A percentile compares a stretch with the other conserved stretches of the same genome.
These are phyloP conservation scores for Rhizopogon salebrosus DNA, from an alignment of 768 basidiomycete species.

Conservation along the genomic window DNA sequence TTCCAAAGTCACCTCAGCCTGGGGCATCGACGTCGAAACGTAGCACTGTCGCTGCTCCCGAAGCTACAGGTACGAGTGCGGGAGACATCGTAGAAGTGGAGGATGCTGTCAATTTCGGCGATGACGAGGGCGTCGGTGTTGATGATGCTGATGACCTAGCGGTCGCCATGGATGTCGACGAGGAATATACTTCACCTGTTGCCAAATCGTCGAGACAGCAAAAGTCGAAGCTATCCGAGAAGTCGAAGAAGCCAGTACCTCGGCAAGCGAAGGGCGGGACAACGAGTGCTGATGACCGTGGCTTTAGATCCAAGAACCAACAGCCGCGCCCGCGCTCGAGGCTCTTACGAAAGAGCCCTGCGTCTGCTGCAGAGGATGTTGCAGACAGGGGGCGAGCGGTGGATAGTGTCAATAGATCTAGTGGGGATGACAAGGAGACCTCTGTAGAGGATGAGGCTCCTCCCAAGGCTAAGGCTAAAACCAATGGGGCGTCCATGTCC, in stretches of 20 bases:
- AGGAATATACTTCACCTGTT: neutral
- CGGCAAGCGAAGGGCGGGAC: neutral
- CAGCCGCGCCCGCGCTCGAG: neutral
- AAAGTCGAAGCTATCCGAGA: conserved; percentile 1
- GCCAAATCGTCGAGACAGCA: neutral
- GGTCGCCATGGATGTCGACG: conserved; percentile 4
- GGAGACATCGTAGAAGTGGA: conserved; percentile 22
- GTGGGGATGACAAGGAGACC: neutral
- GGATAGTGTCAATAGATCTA: neutral
- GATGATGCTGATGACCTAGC: conserved; percentile 6
- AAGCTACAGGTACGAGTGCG: conserved; percentile 15
- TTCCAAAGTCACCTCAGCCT: conserved; percentile 4
- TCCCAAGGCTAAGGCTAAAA: neutral
- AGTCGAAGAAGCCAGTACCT: neutral
- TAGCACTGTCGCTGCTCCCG: neutral
- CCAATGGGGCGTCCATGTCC: neutral
- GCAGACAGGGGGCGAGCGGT: neutral
- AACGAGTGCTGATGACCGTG: neutral
- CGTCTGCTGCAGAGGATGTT: neutral
- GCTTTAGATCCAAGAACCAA: neutral
- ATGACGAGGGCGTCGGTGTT: conserved; percentile 5
- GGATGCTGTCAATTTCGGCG: conserved; percentile 11
- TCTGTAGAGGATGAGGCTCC: neutral
- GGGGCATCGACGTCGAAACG: conserved; percentile 6
- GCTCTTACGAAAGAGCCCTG: neutral